A percentile compares a stretch with the other conserved stretches of the same genome.
Conservation (phyloP, 2,329 filamentous ascomycete genomes). For the Neopestalotiopsis rosae region DNA sequence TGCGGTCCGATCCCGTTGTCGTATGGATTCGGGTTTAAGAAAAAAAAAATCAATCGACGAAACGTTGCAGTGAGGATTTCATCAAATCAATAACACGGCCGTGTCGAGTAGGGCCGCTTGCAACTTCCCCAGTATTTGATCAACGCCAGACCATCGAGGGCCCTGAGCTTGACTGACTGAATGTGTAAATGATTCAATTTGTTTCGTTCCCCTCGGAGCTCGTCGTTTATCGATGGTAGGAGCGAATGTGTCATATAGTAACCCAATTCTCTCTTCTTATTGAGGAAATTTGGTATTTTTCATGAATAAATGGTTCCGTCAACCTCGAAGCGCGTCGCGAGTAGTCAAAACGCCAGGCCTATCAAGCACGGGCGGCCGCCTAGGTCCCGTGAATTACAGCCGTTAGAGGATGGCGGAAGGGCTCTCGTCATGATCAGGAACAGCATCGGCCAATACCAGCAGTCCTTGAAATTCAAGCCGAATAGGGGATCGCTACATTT, state of each 20-base stretch:
- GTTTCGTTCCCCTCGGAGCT: background rate
- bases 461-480: too few relatives aligned
- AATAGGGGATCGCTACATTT: too few relatives aligned
- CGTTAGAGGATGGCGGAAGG: too few relatives aligned
- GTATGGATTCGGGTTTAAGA: background rate
- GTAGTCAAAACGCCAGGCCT: too few relatives aligned
- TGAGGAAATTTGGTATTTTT: background rate
- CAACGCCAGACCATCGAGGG: background rate
- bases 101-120: background rate
- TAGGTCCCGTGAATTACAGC: too few relatives aligned
- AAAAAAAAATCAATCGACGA: background rate
- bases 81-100: background rate
- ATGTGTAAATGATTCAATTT: too few relatives aligned
- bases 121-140: constrained; percentile 3
- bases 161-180: background rate
- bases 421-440: too few relatives aligned
- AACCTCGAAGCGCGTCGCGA: background rate
- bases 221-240: background rate
- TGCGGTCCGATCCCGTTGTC: background rate
- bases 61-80: constrained; percentile 1
- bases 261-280: background rate
- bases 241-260: background rate
- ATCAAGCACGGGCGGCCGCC: too few relatives aligned
- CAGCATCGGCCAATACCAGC: too few relatives aligned
- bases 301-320: background rate